Base-by-base conservation (phyloP, 345 rosid genomes). In the Moricandia arvensis region DNA sequence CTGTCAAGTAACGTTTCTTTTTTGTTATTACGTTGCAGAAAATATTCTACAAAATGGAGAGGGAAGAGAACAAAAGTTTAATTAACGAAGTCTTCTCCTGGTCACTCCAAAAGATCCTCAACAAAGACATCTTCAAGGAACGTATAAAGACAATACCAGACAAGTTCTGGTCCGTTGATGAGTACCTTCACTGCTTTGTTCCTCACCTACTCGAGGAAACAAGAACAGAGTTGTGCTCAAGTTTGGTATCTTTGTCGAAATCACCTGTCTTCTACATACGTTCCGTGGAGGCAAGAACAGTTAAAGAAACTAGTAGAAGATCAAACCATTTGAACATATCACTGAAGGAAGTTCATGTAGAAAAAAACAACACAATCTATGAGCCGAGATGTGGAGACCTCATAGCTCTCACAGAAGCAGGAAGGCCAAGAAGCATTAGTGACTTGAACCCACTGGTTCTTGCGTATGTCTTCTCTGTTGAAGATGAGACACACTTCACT, bases 301-400 rank as follows among this genome's bases (percentile, higher is more conserved):
- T 8, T 4, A 30, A 37, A n/a, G 13, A 4, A 12, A 7, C 15
- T 1, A 61, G 53, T 18, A 24, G 58, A 72, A 21, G 10, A 5
- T 80, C 80, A 8, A 76, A 61, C n/a, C 33, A 38, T 57, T 58
- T 73, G 18, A 12, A 75, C 0, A n/a, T 81, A 31, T 64, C 71
- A 47, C 10, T 72, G 30, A 47, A 0, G 57, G 9, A 7, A 7
- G 9, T 30, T 58, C 1, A 16, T 13, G 51, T 6, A 33, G 13
- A n/a, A 30, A 31, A 49, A 16, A 51, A 68, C 4, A 27, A 6
- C 6, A 34, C 10, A 49, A 8, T 34, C 1, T 80, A 79, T 38
- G 5, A 72, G 69, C 86, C 88, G 2, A 74, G 61, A 59, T 8
- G 13, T 5, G 86, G 86, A 29, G 83, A 85, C 72, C 79, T 83